Percentiles rank a stretch among this genome's conserved stretches.
These are phyloP conservation scores for Ophiostoma himal-ulmi DNA, from an alignment of 2,329 filamentous ascomycete species.

Conservation along the genomic window DNA sequence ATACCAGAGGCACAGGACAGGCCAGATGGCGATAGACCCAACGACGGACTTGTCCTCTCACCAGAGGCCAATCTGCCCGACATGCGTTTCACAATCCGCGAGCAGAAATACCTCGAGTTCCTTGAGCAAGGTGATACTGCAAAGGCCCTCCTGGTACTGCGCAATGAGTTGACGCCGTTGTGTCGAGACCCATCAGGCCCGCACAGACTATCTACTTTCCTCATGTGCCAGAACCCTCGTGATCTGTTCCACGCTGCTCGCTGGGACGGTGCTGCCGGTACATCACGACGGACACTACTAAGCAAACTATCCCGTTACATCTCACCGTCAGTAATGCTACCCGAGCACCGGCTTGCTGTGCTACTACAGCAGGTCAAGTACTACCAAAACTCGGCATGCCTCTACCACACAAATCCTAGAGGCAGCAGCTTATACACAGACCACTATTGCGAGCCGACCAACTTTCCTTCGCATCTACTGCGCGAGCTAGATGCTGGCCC, in stretches of 20 bases:
- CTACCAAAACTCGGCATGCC: slow-evolving; percentile 72
- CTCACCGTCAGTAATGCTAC: slow-evolving; percentile 94
- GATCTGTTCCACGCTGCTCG: slow-evolving; percentile 70
- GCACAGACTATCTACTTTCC: slow-evolving; percentile 76
- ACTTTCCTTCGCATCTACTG: slow-evolving; percentile 70
- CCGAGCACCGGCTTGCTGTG: slow-evolving; percentile 77
- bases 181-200: slow-evolving; percentile 71
- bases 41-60: slow-evolving; percentile 43
- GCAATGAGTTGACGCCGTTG: slow-evolving; percentile 80
- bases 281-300: slow-evolving; percentile 68
- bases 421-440: slow-evolving; percentile 85
- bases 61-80: slow-evolving; percentile 67
- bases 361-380: slow-evolving; percentile 79
- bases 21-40: not conserved
- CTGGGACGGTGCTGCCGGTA: slow-evolving; percentile 76
- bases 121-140: slow-evolving; percentile 70
- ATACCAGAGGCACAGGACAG: not conserved
- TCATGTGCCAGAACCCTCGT: slow-evolving; percentile 79
- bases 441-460: slow-evolving; percentile 71
- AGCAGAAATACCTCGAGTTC: slow-evolving; percentile 92
- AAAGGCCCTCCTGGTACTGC: slow-evolving; percentile 72
- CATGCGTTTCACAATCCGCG: slow-evolving; percentile 82
- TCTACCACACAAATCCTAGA: slow-evolving; percentile 77
- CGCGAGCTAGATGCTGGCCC: slow-evolving; percentile 59
- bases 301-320: slow-evolving; percentile 85